Percentiles rank a stretch among this genome's conserved stretches.
These are phyloP conservation scores for Cinnamomum micranthum DNA, from an alignment of 164 flowering plant species.

Conservation along the genomic window DNA sequence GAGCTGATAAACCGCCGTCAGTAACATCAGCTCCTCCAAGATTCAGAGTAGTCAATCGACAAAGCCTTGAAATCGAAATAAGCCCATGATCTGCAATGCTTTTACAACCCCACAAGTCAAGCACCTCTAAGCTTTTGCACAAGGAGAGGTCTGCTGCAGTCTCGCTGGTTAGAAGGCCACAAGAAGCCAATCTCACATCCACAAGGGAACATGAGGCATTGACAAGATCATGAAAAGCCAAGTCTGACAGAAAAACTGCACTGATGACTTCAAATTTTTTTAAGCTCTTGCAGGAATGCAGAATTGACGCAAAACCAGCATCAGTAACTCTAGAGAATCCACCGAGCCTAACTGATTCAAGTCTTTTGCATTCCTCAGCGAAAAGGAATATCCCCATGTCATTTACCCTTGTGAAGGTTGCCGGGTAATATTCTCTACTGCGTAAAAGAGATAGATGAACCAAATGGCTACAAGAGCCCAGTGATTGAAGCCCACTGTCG, in stretches of 20 bases:
- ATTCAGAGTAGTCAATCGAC: constrained; percentile 25
- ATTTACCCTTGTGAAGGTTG: constrained; percentile 32
- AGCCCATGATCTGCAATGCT: constrained; percentile 36
- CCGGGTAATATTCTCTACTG: constrained; percentile 18
- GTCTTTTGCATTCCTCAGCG: constrained; percentile 31
- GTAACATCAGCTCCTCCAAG: constrained; percentile 42
- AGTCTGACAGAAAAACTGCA: constrained; percentile 32
- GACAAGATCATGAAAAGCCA: constrained; percentile 33
- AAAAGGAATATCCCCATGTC: constrained; percentile 46
- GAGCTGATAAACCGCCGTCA: constrained; percentile 29
- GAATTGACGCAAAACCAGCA: constrained; percentile 44
- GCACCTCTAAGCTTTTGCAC: constrained; percentile 28
- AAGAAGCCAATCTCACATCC: constrained; percentile 32
- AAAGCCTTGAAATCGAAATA: constrained; percentile 22
- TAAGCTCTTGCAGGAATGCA: constrained; percentile 32
- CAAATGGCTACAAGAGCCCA: constrained; percentile 27
- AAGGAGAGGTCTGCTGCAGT: constrained; percentile 27
- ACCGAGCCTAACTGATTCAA: constrained; percentile 36
- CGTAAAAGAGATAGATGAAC: constrained; percentile 35
- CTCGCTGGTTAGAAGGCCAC: constrained; percentile 43
- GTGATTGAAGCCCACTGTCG: constrained; percentile 33
- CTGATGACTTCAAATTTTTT: constrained; percentile 38
- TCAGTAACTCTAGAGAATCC: constrained; percentile 51
- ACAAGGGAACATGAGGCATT: constrained; percentile 24
- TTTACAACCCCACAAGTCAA: constrained; percentile 37